Evolutionary conservation across 257 asterid genomes (phyloP), one percentile per base, ranked within the genome.

Genomic region (Solanum bulbocastanum): DNA sequence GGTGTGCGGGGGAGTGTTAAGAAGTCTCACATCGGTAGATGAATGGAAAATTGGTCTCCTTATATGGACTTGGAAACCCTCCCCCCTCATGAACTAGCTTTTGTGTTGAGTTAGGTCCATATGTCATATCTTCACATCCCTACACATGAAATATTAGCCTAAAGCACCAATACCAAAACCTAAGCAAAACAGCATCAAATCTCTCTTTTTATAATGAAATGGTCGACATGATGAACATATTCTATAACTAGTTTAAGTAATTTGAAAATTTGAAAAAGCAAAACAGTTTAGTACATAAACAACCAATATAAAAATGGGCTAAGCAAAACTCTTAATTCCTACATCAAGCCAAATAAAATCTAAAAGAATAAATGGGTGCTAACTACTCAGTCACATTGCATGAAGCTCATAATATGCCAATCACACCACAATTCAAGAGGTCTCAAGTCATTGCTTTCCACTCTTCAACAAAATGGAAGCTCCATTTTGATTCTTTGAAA

Each of bases 381-480:
- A 87, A 73, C 25, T 85, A 89, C 73, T 13, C 42, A 35, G 85
- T 93, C 2, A 25, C 85, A 15, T 84, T 5, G 42, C 62, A 49
- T n/a, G 88, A 86, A 44, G 33, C 89, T 52, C 23, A 37, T 40
- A 88, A 52, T 46, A 46, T 46, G 42, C 27, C 73, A 75, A 81
- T 71, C 25, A 60, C 87, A 44, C 76, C 83, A 32, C 12, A 92
- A 83, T 3, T 88, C 40, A 86, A 56, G 88, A 91, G 72, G 33
- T 76, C 92, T 78, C 88, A 82, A 42, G 91, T 93, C 33, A 62
- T 86, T 84, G 89, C 90, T 62, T 93, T 90, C 85, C 94, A 90
- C 81, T 92, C 95, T 76, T 89, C 94, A 83, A 72, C 91, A 6
- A 91, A 90, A 83, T 93, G 96, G 96, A 92, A 86, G 87, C 84